These are phyloP conservation scores for Eucalyptus pauciflora DNA, from an alignment of 345 rosid genomes.

Conservation along the genomic window DNA sequence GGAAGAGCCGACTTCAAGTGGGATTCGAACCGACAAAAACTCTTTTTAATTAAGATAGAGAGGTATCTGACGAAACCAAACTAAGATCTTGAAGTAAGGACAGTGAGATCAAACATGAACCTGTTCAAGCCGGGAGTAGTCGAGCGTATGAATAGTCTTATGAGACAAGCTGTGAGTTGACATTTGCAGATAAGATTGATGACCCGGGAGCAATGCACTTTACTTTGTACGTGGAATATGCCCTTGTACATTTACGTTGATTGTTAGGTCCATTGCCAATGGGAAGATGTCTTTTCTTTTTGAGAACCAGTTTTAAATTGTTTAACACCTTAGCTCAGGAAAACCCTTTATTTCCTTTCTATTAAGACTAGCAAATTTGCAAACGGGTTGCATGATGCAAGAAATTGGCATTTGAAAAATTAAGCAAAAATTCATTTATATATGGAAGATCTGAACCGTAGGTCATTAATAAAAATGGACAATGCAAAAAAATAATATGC, in stretches of 20 bases:
- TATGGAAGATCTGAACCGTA: neutral
- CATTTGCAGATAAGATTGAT: neutral
- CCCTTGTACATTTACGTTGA: neutral
- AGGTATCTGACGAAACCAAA: too few species aligned
- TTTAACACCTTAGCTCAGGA: neutral
- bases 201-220: neutral
- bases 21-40: neutral
- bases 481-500: neutral
- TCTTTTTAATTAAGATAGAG: neutral
- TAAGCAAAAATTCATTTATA: neutral
- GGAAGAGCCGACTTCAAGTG: neutral
- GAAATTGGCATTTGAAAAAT: neutral
- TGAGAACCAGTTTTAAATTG: neutral
- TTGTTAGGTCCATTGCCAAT: neutral
- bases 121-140: accelerated
- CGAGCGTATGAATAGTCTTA: neutral
- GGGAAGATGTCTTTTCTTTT: neutral
- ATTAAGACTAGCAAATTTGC: neutral
- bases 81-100: neutral
- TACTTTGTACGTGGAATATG: neutral
- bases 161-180: neutral
- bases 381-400: neutral
- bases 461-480: neutral
- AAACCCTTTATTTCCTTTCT: neutral
- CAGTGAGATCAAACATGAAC: neutral